Evolutionary conservation across 345 rosid species (phyloP).

Genomic region (Adansonia digitata): DNA sequence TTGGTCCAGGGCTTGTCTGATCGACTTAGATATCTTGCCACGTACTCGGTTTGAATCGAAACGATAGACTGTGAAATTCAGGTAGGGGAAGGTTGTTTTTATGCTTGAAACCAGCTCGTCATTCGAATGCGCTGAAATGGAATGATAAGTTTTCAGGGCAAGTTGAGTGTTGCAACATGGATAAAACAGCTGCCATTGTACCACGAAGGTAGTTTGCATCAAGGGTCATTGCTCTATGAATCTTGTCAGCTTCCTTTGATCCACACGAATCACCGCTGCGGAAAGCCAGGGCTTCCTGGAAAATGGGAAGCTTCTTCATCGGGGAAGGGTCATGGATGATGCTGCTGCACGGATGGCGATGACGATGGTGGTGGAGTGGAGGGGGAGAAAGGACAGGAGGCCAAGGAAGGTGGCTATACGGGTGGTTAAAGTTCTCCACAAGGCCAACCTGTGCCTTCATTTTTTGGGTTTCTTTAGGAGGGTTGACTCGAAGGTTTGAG

Average conservation of each 20-base stretch:
- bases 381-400: constrained; percentile 61
- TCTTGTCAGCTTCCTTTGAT: constrained; percentile 18
- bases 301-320: constrained; percentile 32
- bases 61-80: constrained; percentile 46
- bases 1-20: constrained; percentile 58
- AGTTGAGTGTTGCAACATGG: constrained; percentile 49
- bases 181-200: constrained; percentile 63
- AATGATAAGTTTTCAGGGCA: constrained; percentile 61
- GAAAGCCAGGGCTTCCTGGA: constrained; percentile 54
- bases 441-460: constrained; percentile 57
- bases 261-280: constrained; percentile 48
- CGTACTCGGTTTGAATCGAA: constrained; percentile 49
- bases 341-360: constrained; percentile 30
- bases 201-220: constrained; percentile 69
- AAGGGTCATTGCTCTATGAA: constrained; percentile 61
- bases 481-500: background rate
- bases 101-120: constrained; percentile 40
- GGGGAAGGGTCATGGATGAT: constrained; percentile 28
- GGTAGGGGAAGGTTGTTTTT: constrained; percentile 50
- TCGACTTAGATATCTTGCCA: constrained; percentile 49
- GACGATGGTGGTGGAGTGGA: constrained; percentile 10
- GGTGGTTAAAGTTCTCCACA: constrained; percentile 33
- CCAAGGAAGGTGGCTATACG: constrained; percentile 32
- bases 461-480: background rate
- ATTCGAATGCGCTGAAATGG: constrained; percentile 48